phyloP scores from a whole-genome alignment of 2,329 filamentous ascomycete genomes.

The Pseudocercospora fuligena region DNA sequence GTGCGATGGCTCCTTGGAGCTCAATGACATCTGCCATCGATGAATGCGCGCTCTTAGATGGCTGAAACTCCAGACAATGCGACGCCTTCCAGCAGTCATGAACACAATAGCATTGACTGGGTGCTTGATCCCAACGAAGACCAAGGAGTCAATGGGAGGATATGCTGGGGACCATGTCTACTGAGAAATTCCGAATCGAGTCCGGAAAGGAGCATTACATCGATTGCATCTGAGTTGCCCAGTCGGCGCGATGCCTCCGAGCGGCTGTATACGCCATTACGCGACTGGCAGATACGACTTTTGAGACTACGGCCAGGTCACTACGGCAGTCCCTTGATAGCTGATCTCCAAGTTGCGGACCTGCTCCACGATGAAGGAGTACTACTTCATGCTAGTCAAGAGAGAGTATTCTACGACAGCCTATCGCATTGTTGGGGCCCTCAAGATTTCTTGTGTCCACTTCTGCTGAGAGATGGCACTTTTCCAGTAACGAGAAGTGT shows the following conservation, averaged over 20 bases:
- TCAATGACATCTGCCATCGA: not conserved
- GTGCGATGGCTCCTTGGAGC: not conserved
- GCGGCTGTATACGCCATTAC: not conserved
- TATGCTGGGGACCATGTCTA: not conserved
- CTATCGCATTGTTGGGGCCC: conserved; percentile 2
- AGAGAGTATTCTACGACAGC: not conserved
- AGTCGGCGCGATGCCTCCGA: not conserved
- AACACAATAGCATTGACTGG: too few species aligned
- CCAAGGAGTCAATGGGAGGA: too few species aligned
- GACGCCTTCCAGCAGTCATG: not conserved
- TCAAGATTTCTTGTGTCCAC: not conserved
- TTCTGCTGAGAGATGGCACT: not conserved
- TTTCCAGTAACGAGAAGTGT: conserved; percentile 1
- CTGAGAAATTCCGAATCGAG: not conserved
- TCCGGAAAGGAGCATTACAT: not conserved
- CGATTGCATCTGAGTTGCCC: not conserved
- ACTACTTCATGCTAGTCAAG: not conserved
- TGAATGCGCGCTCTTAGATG: not conserved
- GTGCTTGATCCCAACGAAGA: too few species aligned
- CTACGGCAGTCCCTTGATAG: conserved; percentile 6
- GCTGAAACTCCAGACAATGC: not conserved
- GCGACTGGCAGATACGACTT: conserved; percentile 7
- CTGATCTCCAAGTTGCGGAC: conserved; percentile 6
- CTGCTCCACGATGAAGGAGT: conserved; percentile 1
- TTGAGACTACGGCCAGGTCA: conserved; percentile 5